phyloP scores from a whole-genome alignment of 129 eudicot species.

The Lactuca sativa region DNA sequence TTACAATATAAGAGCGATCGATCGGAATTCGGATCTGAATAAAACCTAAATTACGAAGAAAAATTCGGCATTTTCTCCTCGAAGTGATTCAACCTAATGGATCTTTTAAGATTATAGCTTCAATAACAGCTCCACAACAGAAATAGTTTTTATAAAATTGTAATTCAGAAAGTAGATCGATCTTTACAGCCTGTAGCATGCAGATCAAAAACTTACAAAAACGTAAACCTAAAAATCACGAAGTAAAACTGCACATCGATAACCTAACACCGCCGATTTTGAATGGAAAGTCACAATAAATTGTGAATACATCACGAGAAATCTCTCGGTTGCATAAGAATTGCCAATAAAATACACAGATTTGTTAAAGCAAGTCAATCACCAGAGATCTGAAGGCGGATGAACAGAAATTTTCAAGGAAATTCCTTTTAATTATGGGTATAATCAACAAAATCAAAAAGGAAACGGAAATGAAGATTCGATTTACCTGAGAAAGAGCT shows the following conservation, averaged over 20 bases:
- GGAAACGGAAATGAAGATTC: slow-evolving; percentile 2
- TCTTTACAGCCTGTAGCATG: slow-evolving; percentile 10
- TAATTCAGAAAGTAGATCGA: slow-evolving; percentile 19
- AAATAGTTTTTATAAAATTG: not conserved
- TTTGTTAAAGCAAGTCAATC: slow-evolving; percentile 14
- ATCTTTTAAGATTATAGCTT: slow-evolving; percentile 19
- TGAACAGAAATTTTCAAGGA: not conserved
- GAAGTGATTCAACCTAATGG: slow-evolving; percentile 6
- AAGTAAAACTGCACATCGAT: not conserved
- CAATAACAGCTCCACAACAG: not conserved
- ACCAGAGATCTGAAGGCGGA: slow-evolving; percentile 36
- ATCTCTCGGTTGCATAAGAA: slow-evolving; percentile 2
- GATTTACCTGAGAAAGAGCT: slow-evolving; percentile 32
- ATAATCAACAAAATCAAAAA: slow-evolving; percentile 4
- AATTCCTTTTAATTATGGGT: not conserved
- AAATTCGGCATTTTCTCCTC: slow-evolving; percentile 4
- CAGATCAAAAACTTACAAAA: slow-evolving; percentile 20
- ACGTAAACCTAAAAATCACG: not conserved
- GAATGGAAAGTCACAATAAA: not conserved
- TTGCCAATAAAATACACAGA: not conserved
- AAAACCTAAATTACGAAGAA: slow-evolving; percentile 10
- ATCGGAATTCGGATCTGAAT: slow-evolving; percentile 31
- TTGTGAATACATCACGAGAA: not conserved
- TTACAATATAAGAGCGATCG: not conserved
- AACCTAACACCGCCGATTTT: slow-evolving; percentile 22